These are phyloP conservation scores for Glebionis coronaria DNA, from an alignment of 129 eudicot genomes.

Conservation along the genomic window DNA sequence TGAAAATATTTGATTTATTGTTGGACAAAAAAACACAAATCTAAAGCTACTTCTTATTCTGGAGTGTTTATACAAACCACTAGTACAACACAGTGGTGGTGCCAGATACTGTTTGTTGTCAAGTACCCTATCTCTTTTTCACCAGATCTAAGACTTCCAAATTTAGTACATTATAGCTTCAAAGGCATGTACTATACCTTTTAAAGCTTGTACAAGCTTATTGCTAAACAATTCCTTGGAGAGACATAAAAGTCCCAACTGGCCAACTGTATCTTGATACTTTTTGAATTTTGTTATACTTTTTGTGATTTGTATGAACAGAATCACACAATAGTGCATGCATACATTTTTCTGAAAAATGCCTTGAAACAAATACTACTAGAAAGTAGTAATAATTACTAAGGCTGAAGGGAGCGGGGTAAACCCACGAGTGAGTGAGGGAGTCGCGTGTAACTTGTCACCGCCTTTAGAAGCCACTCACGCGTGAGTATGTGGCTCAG, in stretches of 20 bases:
- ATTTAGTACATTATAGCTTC: conserved; percentile 7
- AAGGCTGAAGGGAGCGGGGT: no score
- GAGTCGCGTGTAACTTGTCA: no score
- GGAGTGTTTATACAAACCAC: conserved; percentile 27
- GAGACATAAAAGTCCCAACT: no score
- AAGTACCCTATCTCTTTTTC: conserved; percentile 9
- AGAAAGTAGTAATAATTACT: no score
- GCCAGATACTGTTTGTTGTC: conserved; percentile 35
- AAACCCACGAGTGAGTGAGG: no score
- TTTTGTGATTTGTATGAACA: conserved; percentile 32
- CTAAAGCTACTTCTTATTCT: conserved; percentile 25
- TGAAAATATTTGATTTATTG: not conserved
- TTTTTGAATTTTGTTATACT: conserved; percentile 27
- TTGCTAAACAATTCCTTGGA: not conserved
- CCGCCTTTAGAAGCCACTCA: no score
- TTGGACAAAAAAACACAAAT: conserved; percentile 16
- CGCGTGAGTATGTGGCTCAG: no score
- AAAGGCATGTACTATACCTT: conserved; percentile 11
- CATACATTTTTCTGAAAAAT: conserved; percentile 20
- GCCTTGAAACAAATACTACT: conserved; percentile 7
- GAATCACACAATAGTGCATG: conserved; percentile 26
- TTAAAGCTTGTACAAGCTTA: conserved; percentile 20
- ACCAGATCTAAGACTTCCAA: conserved; percentile 13
- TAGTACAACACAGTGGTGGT: conserved; percentile 37
- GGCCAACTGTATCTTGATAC: conserved; percentile 21